A percentile compares a stretch with the other conserved stretches of the same genome.
Evolutionary conservation across 2,329 filamentous ascomycete species (phyloP).

Genomic region (Epichloe elymi): DNA sequence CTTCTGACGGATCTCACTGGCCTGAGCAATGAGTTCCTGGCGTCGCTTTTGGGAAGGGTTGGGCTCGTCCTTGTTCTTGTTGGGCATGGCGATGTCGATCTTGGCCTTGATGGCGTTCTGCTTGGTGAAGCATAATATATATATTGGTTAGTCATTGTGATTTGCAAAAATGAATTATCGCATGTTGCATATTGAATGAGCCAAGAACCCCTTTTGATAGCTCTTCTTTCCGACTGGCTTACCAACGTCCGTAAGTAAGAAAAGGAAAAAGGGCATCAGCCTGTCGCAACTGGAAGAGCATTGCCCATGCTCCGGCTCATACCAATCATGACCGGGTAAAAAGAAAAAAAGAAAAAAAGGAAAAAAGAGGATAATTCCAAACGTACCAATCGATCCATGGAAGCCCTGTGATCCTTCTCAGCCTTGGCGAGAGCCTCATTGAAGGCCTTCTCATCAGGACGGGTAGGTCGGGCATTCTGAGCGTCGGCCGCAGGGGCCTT

Average conservation of each 20-base stretch:
- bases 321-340: too few relatives aligned
- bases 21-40: slow-evolving; percentile 70
- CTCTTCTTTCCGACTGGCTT: too few relatives aligned
- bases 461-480: slow-evolving; percentile 53
- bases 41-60: slow-evolving; percentile 71
- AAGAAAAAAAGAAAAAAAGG: background rate
- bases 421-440: slow-evolving; percentile 66
- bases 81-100: slow-evolving; percentile 69
- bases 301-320: background rate
- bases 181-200: background rate
- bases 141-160: slow-evolving; percentile 6
- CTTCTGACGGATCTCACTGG: slow-evolving; percentile 72
- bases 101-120: slow-evolving; percentile 82
- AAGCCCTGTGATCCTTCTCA: slow-evolving; percentile 73
- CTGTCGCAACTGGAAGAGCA: background rate
- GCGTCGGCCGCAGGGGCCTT: slow-evolving; percentile 29
- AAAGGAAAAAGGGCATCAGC: background rate
- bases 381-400: slow-evolving; percentile 47
- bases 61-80: slow-evolving; percentile 62
- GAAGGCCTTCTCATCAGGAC: slow-evolving; percentile 77
- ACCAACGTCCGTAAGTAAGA: background rate
- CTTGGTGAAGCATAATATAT: slow-evolving; percentile 4
- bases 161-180: background rate
- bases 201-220: too few relatives aligned
- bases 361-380: background rate